Evolutionary conservation across 1,284 basidiomycete genomes (phyloP), one percentile per base, ranked within the genome.

Genomic region (Boletus sp.): DNA sequence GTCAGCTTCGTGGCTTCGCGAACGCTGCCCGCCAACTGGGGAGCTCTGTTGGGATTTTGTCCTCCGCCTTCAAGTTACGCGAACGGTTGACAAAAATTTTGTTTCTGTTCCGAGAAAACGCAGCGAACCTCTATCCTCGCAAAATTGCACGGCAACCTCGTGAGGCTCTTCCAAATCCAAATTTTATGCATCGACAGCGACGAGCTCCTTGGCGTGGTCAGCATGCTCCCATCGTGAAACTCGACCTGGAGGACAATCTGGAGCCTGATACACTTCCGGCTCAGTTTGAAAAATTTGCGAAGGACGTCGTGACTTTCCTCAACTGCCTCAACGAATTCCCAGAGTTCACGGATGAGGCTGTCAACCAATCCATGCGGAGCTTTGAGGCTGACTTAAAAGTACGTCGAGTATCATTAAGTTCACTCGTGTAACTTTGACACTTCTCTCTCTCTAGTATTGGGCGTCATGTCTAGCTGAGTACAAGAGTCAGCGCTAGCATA

Each of bases 271-370:
- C 63, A 5, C 64, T 69, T 40, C 57, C 57, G 0, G 9, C 37
- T 8, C 64, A 80, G 60, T 62, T 79, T 22, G 67, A 71, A 48
- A 61, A 63, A 13, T 70, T 80, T 37, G 75, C 78, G 4, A 62
- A 60, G 44, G 77, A 80, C 44, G 69, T 81, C 2, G 69, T 69
- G 25, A 74, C 72, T 0, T 80, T 80, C 48, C 58, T 80, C 26
- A 71, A 75, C 30, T 76, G 75, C 48, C 61, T 80, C 41, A 79
- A 78, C 46, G 77, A 79, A 48, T 80, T 80, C 33, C 77, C 77
- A 1, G 78, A 77, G 59, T 79, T 79, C 43, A 76, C 73, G 22
- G 76, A 80, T 30, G 77, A 80, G 47, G 73, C 71, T 1, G 71
- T 80, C 23, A 78, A 80, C 53, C 66, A 72, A 16, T 77, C 77